Conservation (phyloP, 2,329 filamentous ascomycete genomes). For the Sporothrix luriei region DNA sequence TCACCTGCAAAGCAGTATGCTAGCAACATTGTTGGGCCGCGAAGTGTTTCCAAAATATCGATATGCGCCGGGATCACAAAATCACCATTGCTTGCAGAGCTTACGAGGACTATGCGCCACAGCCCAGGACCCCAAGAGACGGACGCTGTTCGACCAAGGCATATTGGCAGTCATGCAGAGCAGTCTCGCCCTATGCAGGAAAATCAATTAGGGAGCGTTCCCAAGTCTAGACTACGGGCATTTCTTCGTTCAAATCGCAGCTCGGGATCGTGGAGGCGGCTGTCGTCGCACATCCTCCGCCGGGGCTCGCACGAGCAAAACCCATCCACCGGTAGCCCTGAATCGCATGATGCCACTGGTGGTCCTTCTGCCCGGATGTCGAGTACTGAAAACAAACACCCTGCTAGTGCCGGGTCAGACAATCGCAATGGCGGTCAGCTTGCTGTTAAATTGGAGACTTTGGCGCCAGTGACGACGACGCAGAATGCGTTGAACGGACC, state of each 20-base stretch:
- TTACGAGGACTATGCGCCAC: neutral
- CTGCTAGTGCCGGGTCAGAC: neutral
- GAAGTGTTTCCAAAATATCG: too few species aligned
- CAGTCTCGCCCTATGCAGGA: neutral
- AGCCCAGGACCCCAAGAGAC: neutral
- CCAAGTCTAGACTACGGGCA: neutral
- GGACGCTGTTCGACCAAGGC: too few species aligned
- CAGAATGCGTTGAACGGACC: too few species aligned
- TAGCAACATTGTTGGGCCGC: neutral
- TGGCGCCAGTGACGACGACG: too few species aligned
- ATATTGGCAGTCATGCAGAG: too few species aligned
- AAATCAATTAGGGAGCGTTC: neutral
- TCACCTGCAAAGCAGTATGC: slow-evolving; percentile 5
- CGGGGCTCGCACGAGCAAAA: neutral
- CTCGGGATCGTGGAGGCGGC: slow-evolving; percentile 15
- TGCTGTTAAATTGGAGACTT: neutral
- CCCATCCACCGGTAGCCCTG: neutral
- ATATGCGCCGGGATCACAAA: neutral
- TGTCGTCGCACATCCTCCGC: neutral
- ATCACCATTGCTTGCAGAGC: neutral
- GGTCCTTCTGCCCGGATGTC: neutral
- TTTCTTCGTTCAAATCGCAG: neutral
- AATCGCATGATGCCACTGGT: neutral
- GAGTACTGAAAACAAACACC: neutral
- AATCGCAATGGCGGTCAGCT: neutral